Conservation (phyloP, 805 yeast species). For the Schizosaccharomyces osmophilus region DNA sequence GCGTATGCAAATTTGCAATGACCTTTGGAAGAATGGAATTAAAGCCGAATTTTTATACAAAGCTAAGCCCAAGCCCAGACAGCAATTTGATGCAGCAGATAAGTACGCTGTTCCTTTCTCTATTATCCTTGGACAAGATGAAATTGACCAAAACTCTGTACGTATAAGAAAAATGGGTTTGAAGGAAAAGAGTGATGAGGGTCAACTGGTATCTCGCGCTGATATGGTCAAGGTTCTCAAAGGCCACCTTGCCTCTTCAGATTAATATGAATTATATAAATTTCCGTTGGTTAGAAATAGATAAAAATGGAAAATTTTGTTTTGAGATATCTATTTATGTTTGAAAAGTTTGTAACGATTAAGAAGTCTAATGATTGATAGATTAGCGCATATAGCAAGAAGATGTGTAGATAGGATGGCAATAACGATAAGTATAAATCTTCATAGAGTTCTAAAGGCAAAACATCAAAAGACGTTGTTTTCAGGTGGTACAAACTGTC, state of each 20-base stretch:
- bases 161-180: conserved; percentile 77
- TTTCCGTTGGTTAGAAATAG: no score
- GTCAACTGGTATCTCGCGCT: conserved; percentile 43
- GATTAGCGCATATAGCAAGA: neutral
- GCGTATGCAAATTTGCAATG: conserved; percentile 66
- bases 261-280: neutral
- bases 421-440: no score
- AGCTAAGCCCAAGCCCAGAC: conserved; percentile 78
- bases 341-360: neutral
- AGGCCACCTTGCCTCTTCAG: conserved; percentile 3
- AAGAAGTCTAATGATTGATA: neutral
- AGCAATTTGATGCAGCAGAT: conserved; percentile 95
- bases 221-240: conserved; percentile 32
- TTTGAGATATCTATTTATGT: no score
- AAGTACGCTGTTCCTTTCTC: conserved; percentile 75
- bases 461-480: neutral
- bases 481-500: conserved; percentile 29
- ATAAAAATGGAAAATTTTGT: no score
- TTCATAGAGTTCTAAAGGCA: no score
- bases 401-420: neutral
- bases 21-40: conserved; percentile 69
- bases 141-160: conserved; percentile 52
- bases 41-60: conserved; percentile 82
- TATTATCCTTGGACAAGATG: conserved; percentile 89
- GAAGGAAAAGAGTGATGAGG: conserved; percentile 70